A percentile compares a stretch with the other conserved stretches of the same genome.
Conservation (phyloP, 192 early-diverging fungal genomes). For the Phycomyces nitens region DNA sequence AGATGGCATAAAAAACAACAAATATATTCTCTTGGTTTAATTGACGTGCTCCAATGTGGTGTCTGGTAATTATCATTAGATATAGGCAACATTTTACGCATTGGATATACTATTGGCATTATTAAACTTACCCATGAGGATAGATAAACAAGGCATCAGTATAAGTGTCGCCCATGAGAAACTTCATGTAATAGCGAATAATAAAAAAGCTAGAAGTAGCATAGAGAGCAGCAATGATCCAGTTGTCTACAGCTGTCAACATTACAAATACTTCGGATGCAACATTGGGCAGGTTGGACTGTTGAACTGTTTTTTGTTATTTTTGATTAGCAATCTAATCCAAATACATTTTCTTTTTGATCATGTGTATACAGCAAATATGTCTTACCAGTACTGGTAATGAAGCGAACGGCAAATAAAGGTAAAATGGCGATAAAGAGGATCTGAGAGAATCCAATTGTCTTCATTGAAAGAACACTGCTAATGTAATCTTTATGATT, state of each 20-base stretch:
- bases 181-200: slow-evolving; percentile 5
- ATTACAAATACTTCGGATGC: background rate
- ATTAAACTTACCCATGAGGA: slow-evolving; percentile 16
- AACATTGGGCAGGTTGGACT: background rate
- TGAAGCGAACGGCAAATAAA: background rate
- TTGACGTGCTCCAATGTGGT: slow-evolving; percentile 24
- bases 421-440: background rate
- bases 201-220: background rate
- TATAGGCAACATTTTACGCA: too few species aligned
- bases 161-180: slow-evolving; percentile 4
- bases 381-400: slow-evolving; percentile 3
- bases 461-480: slow-evolving; percentile 1
- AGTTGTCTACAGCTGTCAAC: background rate
- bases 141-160: slow-evolving; percentile 1
- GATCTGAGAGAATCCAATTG: slow-evolving; percentile 2
- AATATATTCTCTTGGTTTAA: slow-evolving; percentile 30
- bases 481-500: background rate
- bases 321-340: too few species aligned
- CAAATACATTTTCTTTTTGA: background rate
- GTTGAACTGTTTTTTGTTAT: slow-evolving; percentile 1
- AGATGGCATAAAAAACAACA: slow-evolving; percentile 9
- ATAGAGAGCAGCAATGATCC: slow-evolving; percentile 1
- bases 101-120: too few species aligned
- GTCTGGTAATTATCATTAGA: slow-evolving; percentile 1
- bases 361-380: background rate